phyloP scores from a whole-genome alignment of 768 basidiomycete species.

The Panaeolus papilionaceus region DNA sequence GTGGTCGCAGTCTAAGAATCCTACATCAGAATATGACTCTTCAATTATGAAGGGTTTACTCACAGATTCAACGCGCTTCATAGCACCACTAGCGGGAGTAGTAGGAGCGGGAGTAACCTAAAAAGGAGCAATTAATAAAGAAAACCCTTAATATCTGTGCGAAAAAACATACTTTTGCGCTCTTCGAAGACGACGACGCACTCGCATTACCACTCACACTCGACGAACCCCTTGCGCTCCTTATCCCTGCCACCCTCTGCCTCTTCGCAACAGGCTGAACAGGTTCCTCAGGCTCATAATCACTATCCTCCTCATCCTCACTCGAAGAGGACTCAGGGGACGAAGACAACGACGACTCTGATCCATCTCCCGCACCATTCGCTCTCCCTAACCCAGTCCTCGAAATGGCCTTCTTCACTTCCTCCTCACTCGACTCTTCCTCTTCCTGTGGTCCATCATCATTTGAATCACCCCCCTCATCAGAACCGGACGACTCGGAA shows the following conservation, averaged over 20 bases:
- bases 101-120: background rate
- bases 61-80: slow-evolving; percentile 3
- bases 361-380: background rate
- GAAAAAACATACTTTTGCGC: background rate
- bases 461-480: no score
- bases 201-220: background rate
- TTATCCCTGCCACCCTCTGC: background rate
- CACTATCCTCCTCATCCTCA: slow-evolving; percentile 2
- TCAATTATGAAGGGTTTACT: background rate
- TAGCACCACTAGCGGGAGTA: background rate
- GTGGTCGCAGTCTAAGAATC: background rate
- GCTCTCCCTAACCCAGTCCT: background rate
- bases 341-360: slow-evolving; percentile 5
- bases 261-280: background rate
- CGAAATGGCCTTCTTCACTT: background rate
- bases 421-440: background rate
- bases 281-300: background rate
- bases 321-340: background rate
- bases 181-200: background rate
- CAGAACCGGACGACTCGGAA: background rate
- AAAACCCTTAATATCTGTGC: background rate
- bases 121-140: background rate
- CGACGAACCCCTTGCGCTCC: background rate
- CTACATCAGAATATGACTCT: no score
- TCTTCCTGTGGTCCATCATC: background rate